Evolutionary conservation across 805 yeast species (phyloP), one percentile per base, ranked within the genome.

Genomic region (Saccharomycopsis capsularis): DNA sequence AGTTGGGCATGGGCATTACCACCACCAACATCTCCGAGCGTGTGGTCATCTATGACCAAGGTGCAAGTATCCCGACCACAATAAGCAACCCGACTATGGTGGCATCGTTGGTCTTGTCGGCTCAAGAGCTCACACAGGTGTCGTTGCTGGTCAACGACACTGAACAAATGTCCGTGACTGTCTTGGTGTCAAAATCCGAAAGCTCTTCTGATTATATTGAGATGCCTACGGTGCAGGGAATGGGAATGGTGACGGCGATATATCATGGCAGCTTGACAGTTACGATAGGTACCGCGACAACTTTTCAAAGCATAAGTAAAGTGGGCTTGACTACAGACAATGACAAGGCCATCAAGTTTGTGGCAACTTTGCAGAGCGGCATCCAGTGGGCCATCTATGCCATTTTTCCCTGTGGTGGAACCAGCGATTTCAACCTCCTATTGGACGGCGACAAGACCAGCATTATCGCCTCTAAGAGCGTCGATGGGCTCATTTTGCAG

Each of bases 1-100:
- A n/a, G n/a, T 9, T 70, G 47, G 89, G 88, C 4, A 63, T 81
- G 48, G 89, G 79, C 3, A 69, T 85, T 41, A 75, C 81, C 49
- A 84, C 81, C 60, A 71, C 79, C 7, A 65, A 69, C 25, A 57
- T 65, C 2, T 59, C 47, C 6, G 21, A 44, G 15, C 30, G 51
- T 9, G 39, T 48, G 5, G 42, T 76, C 19, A 70, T 72, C 16
- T 65, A 61, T 45, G 73, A 76, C 35, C 70, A 74, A 23, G 64
- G 65, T 36, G 71, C 70, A 46, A 68, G 74, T 11, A 64, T 63
- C 44, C 68, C 68, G 21, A 53, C 61, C 45, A 62, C 68, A 63
- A 81, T 73, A 61, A 68, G 65, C 55, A 79, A 78, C 56, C 87
- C 89, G 2, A 62, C 73, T 24, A 72, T 73, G 4, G 67, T 76